Conservation (phyloP, 1,139 yeast genomes). For the Spathaspora sp. region DNA sequence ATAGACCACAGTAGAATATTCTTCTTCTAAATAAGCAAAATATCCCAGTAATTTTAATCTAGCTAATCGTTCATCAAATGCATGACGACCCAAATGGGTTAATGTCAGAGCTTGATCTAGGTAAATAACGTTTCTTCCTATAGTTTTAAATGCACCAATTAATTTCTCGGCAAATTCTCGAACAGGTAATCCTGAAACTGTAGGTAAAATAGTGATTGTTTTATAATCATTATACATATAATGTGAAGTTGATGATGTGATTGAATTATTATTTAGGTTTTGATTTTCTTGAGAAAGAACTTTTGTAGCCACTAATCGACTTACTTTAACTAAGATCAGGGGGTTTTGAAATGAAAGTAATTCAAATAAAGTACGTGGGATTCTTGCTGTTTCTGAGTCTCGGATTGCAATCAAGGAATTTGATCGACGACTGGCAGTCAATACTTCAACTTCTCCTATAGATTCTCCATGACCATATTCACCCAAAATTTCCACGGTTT, state of each 20-base stretch:
- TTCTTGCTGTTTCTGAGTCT: conserved; percentile 90
- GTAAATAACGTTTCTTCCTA: conserved; percentile 73
- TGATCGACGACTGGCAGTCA: conserved; percentile 77
- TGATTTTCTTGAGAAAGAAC: conserved; percentile 32
- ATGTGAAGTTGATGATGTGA: conserved; percentile 28
- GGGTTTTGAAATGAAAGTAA: conserved; percentile 83
- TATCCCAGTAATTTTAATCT: conserved; percentile 83
- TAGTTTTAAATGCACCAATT: conserved; percentile 65
- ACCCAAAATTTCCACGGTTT: conserved; percentile 45
- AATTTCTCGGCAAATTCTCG: conserved; percentile 77
- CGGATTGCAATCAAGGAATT: conserved; percentile 82
- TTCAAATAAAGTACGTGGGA: conserved; percentile 87
- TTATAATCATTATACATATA: conserved; percentile 55
- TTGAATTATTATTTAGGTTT: conserved; percentile 12
- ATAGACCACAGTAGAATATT: conserved; percentile 81
- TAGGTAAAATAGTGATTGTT: conserved; percentile 83
- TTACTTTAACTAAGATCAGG: conserved; percentile 84
- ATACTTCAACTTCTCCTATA: conserved; percentile 91
- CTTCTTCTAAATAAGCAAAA: conserved; percentile 88
- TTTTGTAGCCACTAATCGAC: conserved; percentile 81
- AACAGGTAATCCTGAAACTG: conserved; percentile 78
- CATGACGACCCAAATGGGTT: conserved; percentile 83
- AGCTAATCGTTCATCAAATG: conserved; percentile 82
- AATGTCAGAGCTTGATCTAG: conserved; percentile 81
- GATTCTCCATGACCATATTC: conserved; percentile 95